Percentiles rank a stretch among this genome's conserved stretches.
phyloP scores from a whole-genome alignment of 306 rosid species.

The Crataegus laevigata region DNA sequence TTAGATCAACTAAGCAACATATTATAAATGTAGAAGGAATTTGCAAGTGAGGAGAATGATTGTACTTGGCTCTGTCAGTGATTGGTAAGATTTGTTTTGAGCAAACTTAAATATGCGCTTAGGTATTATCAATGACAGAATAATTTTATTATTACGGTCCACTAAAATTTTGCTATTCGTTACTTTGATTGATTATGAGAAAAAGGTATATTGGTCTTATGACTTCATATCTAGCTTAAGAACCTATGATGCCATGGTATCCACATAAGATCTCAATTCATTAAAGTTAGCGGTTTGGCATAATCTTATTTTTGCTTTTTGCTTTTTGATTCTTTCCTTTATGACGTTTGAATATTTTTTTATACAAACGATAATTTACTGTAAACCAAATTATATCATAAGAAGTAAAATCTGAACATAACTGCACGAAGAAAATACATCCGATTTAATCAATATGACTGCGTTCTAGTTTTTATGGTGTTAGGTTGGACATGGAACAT shows the following conservation, averaged over 20 bases:
- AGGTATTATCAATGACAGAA: no score
- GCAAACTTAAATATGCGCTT: not conserved
- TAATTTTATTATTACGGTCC: no score
- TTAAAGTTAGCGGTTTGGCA: no score
- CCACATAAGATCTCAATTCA: not conserved
- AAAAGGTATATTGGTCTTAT: not conserved
- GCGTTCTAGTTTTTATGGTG: not conserved
- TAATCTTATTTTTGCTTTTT: no score
- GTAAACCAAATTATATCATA: no score
- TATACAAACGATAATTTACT: no score
- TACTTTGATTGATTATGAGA: not conserved
- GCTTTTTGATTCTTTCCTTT: not conserved
- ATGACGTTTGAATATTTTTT: no score
- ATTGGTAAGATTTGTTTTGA: no score
- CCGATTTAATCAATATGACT: no score
- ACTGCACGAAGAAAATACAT: no score
- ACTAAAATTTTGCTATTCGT: not conserved
- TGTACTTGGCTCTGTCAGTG: fast-evolving
- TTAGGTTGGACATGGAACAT: not conserved
- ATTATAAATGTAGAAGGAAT: not conserved
- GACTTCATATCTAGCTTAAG: not conserved
- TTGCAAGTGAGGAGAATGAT: not conserved
- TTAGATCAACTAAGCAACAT: not conserved
- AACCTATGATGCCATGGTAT: not conserved
- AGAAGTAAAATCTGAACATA: no score